These are phyloP conservation scores for Boletus semigastroideus DNA, from an alignment of 1,284 basidiomycete species.

Conservation along the genomic window DNA sequence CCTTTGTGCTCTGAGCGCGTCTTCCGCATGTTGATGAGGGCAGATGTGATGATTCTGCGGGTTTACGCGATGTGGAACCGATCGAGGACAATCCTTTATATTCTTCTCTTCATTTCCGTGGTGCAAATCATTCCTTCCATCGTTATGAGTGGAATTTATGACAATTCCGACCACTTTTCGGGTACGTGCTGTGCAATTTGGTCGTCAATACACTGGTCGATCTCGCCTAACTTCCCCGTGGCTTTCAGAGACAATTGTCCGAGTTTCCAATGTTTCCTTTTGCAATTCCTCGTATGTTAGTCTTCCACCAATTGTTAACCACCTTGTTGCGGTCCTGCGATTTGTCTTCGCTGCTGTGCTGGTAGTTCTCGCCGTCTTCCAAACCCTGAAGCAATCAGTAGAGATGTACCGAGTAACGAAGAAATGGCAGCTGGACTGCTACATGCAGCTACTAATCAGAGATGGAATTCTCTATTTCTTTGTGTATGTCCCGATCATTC, in stretches of 20 bases:
- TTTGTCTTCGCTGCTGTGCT: too few relatives aligned
- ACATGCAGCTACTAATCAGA: too few relatives aligned
- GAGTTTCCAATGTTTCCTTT: neutral
- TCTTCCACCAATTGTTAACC: neutral
- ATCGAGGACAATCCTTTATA: slow-evolving; percentile 8
- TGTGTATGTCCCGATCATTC: too few relatives aligned
- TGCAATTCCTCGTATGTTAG: neutral
- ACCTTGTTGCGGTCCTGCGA: neutral
- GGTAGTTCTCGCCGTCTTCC: too few relatives aligned
- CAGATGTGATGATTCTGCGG: slow-evolving; percentile 22
- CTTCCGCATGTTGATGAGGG: neutral
- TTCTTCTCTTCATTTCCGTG: neutral
- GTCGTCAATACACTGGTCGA: neutral
- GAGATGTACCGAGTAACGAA: too few relatives aligned
- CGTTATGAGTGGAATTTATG: neutral
- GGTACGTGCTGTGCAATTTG: neutral
- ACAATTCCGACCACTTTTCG: neutral
- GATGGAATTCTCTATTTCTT: too few relatives aligned
- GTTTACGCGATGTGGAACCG: slow-evolving; percentile 16
- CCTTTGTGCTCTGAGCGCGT: accelerated
- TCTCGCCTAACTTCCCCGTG: neutral
- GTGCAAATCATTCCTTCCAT: neutral
- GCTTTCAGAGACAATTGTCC: neutral
- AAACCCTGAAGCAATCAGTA: too few relatives aligned
- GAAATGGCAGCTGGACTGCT: too few relatives aligned